Conservation (phyloP, 371 early-diverging fungal species). For the Mortierella sp. region DNA sequence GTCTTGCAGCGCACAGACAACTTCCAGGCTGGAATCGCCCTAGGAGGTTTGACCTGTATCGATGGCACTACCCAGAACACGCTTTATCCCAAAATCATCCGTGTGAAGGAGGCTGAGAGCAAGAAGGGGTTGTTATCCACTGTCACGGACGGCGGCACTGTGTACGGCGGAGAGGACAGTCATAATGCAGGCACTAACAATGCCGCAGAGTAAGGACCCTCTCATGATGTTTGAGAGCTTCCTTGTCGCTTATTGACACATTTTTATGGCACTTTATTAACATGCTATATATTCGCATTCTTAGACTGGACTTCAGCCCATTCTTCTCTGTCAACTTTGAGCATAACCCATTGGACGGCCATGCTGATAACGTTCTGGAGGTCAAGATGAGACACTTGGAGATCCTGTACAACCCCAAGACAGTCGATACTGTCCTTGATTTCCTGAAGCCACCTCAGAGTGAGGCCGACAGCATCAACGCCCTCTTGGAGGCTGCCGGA, state of each 20-base stretch:
- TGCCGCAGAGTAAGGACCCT: not conserved
- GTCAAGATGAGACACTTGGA: constrained; percentile 93
- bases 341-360: constrained; percentile 87
- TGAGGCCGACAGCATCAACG: constrained; percentile 82
- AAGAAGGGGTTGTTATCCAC: constrained; percentile 45
- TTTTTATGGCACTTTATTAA: not conserved
- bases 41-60: constrained; percentile 83
- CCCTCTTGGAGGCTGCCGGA: constrained; percentile 87
- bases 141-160: constrained; percentile 50
- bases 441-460: constrained; percentile 92
- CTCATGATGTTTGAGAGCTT: not conserved
- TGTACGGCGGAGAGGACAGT: constrained; percentile 45
- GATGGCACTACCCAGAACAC: constrained; percentile 86
- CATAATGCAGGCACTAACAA: not conserved
- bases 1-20: constrained; percentile 79
- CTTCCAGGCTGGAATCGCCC: constrained; percentile 77
- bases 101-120: constrained; percentile 76
- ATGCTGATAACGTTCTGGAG: constrained; percentile 89
- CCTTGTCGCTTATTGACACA: not conserved
- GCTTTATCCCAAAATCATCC: constrained; percentile 86
- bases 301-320: constrained; percentile 62
- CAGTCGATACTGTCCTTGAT: constrained; percentile 79
- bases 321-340: constrained; percentile 91
- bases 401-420: constrained; percentile 89
- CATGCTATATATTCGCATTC: not conserved